These are phyloP conservation scores for Boletus rubropictus DNA, from an alignment of 768 basidiomycete species.

Conservation along the genomic window DNA sequence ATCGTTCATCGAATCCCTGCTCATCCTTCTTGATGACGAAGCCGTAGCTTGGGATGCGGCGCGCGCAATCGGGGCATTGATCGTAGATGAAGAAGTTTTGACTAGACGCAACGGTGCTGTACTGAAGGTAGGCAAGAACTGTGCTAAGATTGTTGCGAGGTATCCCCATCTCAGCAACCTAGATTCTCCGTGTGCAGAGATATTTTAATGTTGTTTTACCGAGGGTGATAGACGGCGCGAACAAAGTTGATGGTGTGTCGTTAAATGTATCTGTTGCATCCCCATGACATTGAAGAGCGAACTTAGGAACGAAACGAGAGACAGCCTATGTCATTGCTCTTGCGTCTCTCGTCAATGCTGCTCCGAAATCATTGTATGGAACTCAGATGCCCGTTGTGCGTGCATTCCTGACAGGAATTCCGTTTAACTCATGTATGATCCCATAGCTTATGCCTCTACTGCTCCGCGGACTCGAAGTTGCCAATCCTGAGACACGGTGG, in stretches of 20 bases:
- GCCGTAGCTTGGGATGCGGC: constrained; percentile 69
- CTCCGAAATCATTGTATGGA: constrained; percentile 70
- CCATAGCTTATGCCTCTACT: constrained; percentile 84
- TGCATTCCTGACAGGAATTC: neutral
- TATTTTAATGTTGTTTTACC: constrained; percentile 71
- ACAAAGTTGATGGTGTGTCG: constrained; percentile 46
- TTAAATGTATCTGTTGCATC: neutral
- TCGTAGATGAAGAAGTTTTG: constrained; percentile 54
- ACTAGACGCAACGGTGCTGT: constrained; percentile 76
- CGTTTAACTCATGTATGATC: neutral
- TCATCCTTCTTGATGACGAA: constrained; percentile 65
- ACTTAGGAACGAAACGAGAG: constrained; percentile 47
- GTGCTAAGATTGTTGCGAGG: neutral
- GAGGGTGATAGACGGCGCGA: constrained; percentile 63
- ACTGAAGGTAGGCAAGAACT: constrained; percentile 52
- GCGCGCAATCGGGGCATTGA: constrained; percentile 62
- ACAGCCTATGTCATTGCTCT: constrained; percentile 78
- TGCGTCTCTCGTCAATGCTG: constrained; percentile 69
- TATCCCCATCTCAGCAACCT: constrained; percentile 1
- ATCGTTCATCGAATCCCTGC: constrained; percentile 55
- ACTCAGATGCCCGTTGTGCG: constrained; percentile 60
- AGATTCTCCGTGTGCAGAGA: constrained; percentile 74
- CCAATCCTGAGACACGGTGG: constrained; percentile 64
- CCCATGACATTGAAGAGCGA: neutral
- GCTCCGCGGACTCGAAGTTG: constrained; percentile 75